Conservation (phyloP, 257 asterid species). For the Solanum bulbocastanum region DNA sequence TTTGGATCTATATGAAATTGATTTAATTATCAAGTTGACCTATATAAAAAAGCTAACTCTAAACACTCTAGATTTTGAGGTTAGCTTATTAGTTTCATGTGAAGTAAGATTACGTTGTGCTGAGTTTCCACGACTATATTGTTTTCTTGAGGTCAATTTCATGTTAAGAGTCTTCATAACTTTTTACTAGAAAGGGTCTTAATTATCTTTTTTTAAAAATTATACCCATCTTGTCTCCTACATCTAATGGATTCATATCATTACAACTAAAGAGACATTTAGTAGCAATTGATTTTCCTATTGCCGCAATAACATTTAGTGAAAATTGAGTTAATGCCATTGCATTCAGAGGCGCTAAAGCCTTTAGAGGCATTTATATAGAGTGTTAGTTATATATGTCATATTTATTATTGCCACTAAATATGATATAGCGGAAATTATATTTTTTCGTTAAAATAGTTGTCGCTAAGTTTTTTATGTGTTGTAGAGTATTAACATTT, state of each 20-base stretch:
- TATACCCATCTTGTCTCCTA: background rate
- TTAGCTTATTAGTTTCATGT: background rate
- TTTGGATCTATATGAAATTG: background rate
- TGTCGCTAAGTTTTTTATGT: background rate
- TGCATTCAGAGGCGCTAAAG: background rate
- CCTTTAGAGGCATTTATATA: no score
- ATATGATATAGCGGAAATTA: background rate
- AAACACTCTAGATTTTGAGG: background rate
- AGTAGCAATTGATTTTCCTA: no score
- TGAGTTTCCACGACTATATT: background rate
- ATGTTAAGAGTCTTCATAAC: background rate
- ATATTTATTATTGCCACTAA: background rate
- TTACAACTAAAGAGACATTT: no score
- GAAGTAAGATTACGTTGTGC: background rate
- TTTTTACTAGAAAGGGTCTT: background rate
- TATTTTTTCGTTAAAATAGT: no score
- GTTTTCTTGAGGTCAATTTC: background rate
- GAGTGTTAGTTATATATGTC: background rate
- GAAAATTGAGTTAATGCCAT: background rate
- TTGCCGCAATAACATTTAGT: no score
- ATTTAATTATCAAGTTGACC: background rate
- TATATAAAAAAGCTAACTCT: background rate
- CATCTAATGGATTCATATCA: background rate
- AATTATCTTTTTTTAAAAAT: background rate
- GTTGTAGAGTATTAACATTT: no score